These are phyloP conservation scores for Dendrobium catenatum DNA, from an alignment of 106 monocot species.

Conservation along the genomic window DNA sequence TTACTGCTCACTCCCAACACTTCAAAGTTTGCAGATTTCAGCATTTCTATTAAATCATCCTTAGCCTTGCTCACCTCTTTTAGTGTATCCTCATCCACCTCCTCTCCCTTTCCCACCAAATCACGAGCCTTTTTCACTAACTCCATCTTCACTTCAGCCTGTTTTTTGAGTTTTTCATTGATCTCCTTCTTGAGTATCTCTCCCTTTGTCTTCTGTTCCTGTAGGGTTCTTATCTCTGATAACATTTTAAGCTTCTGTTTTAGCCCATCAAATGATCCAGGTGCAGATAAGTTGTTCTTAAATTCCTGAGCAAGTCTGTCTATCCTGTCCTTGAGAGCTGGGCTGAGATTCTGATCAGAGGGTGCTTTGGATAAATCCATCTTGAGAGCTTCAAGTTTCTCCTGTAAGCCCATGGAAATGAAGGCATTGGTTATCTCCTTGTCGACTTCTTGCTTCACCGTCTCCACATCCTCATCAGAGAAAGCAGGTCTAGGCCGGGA, in stretches of 20 bases:
- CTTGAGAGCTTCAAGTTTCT: constrained; percentile 56
- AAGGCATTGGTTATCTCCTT: constrained; percentile 66
- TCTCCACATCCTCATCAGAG: constrained; percentile 43
- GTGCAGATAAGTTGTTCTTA: constrained; percentile 31
- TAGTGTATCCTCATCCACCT: constrained; percentile 30
- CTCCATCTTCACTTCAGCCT: constrained; percentile 38
- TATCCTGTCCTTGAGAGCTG: constrained; percentile 39
- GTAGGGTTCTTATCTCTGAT: constrained; percentile 35
- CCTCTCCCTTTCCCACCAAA: constrained; percentile 37
- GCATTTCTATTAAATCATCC: constrained; percentile 38
- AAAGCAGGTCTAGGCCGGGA: constrained; percentile 13
- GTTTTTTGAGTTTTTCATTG: constrained; percentile 45
- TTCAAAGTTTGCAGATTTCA: constrained; percentile 43
- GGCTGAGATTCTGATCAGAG: constrained; percentile 27
- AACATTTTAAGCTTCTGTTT: constrained; percentile 60
- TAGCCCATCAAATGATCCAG: constrained; percentile 38
- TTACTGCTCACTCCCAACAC: constrained; percentile 38
- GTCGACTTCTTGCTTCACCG: constrained; percentile 45
- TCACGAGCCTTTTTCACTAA: constrained; percentile 44
- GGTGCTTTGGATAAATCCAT: constrained; percentile 53
- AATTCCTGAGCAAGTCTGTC: constrained; percentile 61
- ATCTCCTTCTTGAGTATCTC: constrained; percentile 69
- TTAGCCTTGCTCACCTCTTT: constrained; percentile 34
- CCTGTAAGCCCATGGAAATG: constrained; percentile 56
- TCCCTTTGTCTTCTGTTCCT: constrained; percentile 31